phyloP scores from a whole-genome alignment of 768 basidiomycete species.

The Ephemerocybe angulata region DNA sequence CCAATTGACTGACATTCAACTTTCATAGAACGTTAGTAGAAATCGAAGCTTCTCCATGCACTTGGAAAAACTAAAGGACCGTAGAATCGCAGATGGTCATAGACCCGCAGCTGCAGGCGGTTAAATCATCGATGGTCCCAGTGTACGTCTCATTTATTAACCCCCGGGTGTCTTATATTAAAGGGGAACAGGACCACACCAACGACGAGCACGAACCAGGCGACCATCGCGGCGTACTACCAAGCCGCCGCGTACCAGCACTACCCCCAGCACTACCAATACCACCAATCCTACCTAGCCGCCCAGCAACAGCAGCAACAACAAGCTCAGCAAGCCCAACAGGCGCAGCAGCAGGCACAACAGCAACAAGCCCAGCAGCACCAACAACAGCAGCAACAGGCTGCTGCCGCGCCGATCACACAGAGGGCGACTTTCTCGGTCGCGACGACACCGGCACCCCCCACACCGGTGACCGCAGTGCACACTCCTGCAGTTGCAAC shows the following conservation, averaged over 20 bases:
- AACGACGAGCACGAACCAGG: not conserved
- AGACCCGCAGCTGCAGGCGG: conserved; percentile 57
- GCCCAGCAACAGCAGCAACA: not conserved
- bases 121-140: not conserved
- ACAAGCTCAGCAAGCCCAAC: not conserved
- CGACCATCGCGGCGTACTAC: not conserved
- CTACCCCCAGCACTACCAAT: conserved; percentile 3
- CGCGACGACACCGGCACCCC: conserved; percentile 1
- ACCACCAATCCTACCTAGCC: not conserved
- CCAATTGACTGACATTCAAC: not conserved
- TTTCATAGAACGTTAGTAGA: not conserved
- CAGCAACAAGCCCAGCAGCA: not conserved
- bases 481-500: conserved; percentile 9
- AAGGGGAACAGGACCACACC: not conserved
- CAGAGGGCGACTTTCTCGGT: not conserved
- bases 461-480: conserved; percentile 6
- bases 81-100: conserved; percentile 67
- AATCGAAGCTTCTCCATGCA: too few relatives aligned
- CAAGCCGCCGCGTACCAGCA: not conserved
- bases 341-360: not conserved
- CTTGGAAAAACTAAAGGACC: too few relatives aligned
- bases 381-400: not conserved
- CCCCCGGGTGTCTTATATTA: not conserved
- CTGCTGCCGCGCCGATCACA: not conserved
- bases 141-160: not conserved